Percentiles rank a stretch among this genome's conserved stretches.
Conservation (phyloP, 2,329 filamentous ascomycete genomes). For the Trematosphaeria pertusa region DNA sequence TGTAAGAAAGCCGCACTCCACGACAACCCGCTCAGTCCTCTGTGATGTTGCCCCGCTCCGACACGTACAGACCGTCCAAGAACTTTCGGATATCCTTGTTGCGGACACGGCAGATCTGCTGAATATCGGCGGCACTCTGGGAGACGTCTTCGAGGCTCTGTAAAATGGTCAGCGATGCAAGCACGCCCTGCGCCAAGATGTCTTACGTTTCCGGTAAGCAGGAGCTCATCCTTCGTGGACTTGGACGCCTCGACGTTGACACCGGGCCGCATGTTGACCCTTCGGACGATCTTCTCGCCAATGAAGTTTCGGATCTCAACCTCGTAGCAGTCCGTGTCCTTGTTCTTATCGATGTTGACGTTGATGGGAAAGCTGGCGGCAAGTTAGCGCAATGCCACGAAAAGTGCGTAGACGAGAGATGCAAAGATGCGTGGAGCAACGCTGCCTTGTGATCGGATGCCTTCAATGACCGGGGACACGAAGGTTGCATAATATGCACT, state of each 20-base stretch:
- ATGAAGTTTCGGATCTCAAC: constrained; percentile 89
- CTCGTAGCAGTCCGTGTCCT: constrained; percentile 84
- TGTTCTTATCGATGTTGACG: constrained; percentile 98
- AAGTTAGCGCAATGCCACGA: too few relatives aligned
- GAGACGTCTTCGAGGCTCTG: constrained; percentile 91
- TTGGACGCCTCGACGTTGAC: constrained; percentile 90
- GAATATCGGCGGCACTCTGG: constrained; percentile 97
- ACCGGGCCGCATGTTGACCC: constrained; percentile 85
- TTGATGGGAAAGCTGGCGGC: constrained; percentile 90
- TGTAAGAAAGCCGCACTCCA: constrained; percentile 49
- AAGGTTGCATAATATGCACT: too few relatives aligned
- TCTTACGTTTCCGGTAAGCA: constrained; percentile 79
- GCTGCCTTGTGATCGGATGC: too few relatives aligned
- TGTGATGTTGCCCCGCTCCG: constrained; percentile 94
- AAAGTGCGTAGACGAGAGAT: too few relatives aligned
- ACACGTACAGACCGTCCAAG: constrained; percentile 99
- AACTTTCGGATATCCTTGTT: constrained; percentile 99
- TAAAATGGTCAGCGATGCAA: constrained; percentile 24
- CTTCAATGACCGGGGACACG: too few relatives aligned
- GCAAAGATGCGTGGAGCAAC: too few relatives aligned
- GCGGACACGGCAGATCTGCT: constrained; percentile 98
- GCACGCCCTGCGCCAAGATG: constrained; percentile 1
- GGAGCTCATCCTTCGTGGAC: constrained; percentile 96
- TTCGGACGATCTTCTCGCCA: constrained; percentile 97
- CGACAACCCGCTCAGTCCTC: constrained; percentile 59